These are phyloP conservation scores for Dothistroma pini DNA, from an alignment of 2,329 filamentous ascomycete genomes.

Conservation along the genomic window DNA sequence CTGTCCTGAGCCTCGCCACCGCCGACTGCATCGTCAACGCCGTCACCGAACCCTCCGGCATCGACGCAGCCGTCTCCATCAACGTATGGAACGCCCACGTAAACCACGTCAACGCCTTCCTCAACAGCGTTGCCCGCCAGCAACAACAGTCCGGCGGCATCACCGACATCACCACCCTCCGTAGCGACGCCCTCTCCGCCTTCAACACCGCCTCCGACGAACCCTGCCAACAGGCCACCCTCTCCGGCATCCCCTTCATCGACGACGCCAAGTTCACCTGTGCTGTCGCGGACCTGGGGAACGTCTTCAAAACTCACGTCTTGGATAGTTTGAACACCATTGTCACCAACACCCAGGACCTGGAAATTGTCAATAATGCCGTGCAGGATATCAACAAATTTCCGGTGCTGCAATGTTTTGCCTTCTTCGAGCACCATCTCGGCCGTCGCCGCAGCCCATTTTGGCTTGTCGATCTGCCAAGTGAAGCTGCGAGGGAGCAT, in stretches of 20 bases:
- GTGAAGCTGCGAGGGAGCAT: neutral
- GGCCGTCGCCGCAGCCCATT: neutral
- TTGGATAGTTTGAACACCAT: slow-evolving; percentile 18
- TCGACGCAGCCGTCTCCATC: slow-evolving; percentile 16
- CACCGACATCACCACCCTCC: slow-evolving; percentile 49
- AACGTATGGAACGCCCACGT: slow-evolving; percentile 41
- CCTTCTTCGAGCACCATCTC: slow-evolving; percentile 12
- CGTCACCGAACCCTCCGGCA: slow-evolving; percentile 8
- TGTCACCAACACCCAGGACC: slow-evolving; percentile 9
- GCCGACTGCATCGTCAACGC: slow-evolving; percentile 15
- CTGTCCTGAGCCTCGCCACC: neutral
- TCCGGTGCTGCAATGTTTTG: slow-evolving; percentile 27
- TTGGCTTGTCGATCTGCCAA: neutral
- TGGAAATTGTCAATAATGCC: slow-evolving; percentile 5
- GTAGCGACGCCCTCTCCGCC: slow-evolving; percentile 36
- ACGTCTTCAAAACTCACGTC: slow-evolving; percentile 19
- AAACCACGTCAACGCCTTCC: slow-evolving; percentile 52
- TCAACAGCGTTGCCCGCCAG: slow-evolving; percentile 42
- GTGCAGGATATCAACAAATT: slow-evolving; percentile 20
- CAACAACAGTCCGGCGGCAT: slow-evolving; percentile 44
- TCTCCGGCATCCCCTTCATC: slow-evolving; percentile 8
- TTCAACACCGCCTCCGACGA: slow-evolving; percentile 19
- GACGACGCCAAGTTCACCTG: slow-evolving; percentile 15
- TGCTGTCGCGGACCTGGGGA: slow-evolving; percentile 12
- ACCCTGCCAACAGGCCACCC: slow-evolving; percentile 21